Conservation (phyloP, 129 eudicot species). For the Chrysanthemum makinoi region DNA sequence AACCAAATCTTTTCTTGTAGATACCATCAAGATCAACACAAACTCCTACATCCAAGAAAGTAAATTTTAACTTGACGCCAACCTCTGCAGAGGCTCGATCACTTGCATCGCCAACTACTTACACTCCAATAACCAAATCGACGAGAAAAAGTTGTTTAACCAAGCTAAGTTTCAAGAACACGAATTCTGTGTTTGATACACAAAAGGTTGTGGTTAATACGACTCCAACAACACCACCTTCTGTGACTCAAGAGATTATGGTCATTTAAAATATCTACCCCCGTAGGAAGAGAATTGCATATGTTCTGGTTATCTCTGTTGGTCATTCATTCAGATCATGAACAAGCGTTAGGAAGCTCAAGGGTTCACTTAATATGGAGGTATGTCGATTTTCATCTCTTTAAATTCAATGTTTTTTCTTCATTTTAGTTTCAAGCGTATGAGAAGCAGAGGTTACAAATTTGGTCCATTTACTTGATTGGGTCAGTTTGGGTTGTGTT, state of each 20-base stretch:
- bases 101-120: constrained; percentile 43
- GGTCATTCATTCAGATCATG: constrained; percentile 47
- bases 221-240: constrained; percentile 30
- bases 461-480: too few relatives aligned
- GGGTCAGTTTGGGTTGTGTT: too few relatives aligned
- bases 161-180: constrained; percentile 56
- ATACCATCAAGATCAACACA: too few relatives aligned
- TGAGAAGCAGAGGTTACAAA: too few relatives aligned
- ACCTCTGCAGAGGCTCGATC: constrained; percentile 43
- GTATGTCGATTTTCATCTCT: constrained; percentile 5
- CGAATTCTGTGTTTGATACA: constrained; percentile 47
- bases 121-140: constrained; percentile 50
- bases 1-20: too few relatives aligned
- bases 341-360: constrained; percentile 40
- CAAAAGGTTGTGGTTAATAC: constrained; percentile 37
- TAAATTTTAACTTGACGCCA: too few relatives aligned
- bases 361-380: constrained; percentile 29
- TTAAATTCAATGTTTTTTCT: not conserved
- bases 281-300: constrained; percentile 58
- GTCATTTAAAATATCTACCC: constrained; percentile 71
- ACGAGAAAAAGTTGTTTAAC: constrained; percentile 52
- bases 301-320: constrained; percentile 68
- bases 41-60: too few relatives aligned
- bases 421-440: not conserved
- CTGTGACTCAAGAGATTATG: constrained; percentile 58